Conservation (phyloP, 768 basidiomycete species). For the Pulveroboletus frians region DNA sequence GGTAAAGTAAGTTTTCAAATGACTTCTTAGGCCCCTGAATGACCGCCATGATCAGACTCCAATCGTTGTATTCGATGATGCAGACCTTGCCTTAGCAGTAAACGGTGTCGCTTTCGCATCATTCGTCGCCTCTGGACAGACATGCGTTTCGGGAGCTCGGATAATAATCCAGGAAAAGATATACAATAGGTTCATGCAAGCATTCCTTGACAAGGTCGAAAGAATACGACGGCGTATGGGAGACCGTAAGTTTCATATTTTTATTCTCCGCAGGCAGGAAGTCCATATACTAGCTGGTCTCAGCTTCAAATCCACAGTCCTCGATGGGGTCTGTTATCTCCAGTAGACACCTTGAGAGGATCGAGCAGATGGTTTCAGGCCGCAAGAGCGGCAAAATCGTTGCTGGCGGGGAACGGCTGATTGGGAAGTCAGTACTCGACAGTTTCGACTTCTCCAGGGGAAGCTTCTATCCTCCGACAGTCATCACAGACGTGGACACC, state of each 20-base stretch:
- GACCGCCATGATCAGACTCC: conserved; percentile 53
- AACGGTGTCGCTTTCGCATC: conserved; percentile 82
- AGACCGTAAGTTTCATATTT: conserved; percentile 49
- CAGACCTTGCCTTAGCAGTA: conserved; percentile 66
- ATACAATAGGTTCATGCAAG: conserved; percentile 61
- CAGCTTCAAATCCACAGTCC: conserved; percentile 64
- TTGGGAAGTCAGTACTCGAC: conserved; percentile 59
- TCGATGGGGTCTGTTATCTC: conserved; percentile 84
- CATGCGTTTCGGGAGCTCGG: conserved; percentile 89
- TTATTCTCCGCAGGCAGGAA: background rate
- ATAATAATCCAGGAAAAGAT: conserved; percentile 66
- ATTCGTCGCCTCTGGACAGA: conserved; percentile 85
- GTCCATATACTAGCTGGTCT: background rate
- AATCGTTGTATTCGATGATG: conserved; percentile 73
- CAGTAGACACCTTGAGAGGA: conserved; percentile 53
- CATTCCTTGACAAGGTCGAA: conserved; percentile 57
- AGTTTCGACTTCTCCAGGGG: conserved; percentile 66
- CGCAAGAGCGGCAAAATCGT: conserved; percentile 47
- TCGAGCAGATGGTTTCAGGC: conserved; percentile 51
- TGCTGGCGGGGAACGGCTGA: conserved; percentile 63
- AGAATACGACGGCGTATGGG: conserved; percentile 70
- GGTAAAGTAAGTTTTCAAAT: conserved; percentile 54
- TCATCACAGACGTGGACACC: conserved; percentile 53
- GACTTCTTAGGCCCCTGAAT: background rate
- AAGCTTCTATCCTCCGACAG: conserved; percentile 76